Evolutionary conservation across 2,329 filamentous ascomycete genomes (phyloP), one percentile per base, ranked within the genome.

Genomic region (Fusarium tuaranense): DNA sequence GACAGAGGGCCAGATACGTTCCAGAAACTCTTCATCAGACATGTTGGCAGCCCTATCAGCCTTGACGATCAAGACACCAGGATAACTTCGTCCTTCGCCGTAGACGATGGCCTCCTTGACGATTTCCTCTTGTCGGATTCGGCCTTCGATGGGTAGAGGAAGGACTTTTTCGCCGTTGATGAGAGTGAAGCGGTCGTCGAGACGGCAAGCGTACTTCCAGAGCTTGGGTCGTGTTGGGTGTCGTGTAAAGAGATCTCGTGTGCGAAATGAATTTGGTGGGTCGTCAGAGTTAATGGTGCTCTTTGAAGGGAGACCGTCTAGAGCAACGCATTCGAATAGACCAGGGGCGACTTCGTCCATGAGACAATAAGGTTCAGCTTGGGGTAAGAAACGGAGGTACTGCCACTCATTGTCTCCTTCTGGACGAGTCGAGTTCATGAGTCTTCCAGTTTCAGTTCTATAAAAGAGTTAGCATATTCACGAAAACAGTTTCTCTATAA

Each of bases 61-160:
- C 30, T 87, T 85, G 25, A 92, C 81, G 14, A 92, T 81, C 13
- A 91, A 74, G 13, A 91, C 74, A 2, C 90, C 90, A 0, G 88
- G 88, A 32, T 87, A 83, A 1, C 86, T 83, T 58, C 84, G 85
- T 10, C 87, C 88, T 2, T 86, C 84, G 0, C 90, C 90, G 70
- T 92, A 91, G 1, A 91, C 86, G 4, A 91, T 83, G 0, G 87
- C 87, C 68, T 92, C 91, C 18, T 86, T 82, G 0, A 92, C 88
- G 0, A 87, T 80, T 5, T 83, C 81, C 59, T 88, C 83, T 63
- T 89, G 86, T 10, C 89, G 83, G 8, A 92, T 86, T 0, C 84
- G 83, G 5, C 87, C 86, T 78, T 93, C 91, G 7, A 86, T 84
- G 0, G 82, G 82, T 2, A 87, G 73, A 0, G 86, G 87, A 0